Evolutionary conservation across 2,329 filamentous ascomycete genomes (phyloP).

Genomic region (Hypoxylon sp.): DNA sequence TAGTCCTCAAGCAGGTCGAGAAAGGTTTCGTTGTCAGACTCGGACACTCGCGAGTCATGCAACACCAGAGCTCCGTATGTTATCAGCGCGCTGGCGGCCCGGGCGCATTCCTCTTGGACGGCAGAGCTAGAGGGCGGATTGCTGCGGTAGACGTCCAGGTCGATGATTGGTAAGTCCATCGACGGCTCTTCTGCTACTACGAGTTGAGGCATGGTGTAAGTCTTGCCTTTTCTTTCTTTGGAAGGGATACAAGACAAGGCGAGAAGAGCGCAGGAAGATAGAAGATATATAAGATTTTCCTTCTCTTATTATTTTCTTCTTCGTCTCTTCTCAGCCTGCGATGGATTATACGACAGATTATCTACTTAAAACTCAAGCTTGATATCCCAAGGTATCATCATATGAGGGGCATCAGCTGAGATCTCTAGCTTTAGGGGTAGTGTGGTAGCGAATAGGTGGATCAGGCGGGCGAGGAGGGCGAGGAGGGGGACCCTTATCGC

Average conservation of each 20-base stretch:
- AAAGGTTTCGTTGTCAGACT: slow-evolving; percentile 63
- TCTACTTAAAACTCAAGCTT: not conserved
- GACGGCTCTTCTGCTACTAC: slow-evolving; percentile 31
- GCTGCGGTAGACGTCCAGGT: slow-evolving; percentile 65
- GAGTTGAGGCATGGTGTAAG: slow-evolving; percentile 14
- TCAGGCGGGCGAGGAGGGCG: slow-evolving; percentile 17
- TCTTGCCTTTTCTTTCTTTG: slow-evolving; percentile 8
- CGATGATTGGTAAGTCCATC: slow-evolving; percentile 67
- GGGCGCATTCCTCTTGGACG: slow-evolving; percentile 60
- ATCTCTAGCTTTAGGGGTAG: slow-evolving; percentile 10
- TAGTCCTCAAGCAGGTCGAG: slow-evolving; percentile 71
- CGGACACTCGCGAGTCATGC: slow-evolving; percentile 66
- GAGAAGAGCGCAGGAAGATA: too few relatives aligned
- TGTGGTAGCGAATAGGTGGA: slow-evolving; percentile 11
- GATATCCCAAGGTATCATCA: slow-evolving; percentile 3
- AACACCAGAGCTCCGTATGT: slow-evolving; percentile 67
- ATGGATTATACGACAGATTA: not conserved
- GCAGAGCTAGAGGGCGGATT: slow-evolving; percentile 52
- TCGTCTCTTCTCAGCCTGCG: too few relatives aligned
- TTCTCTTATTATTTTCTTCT: too few relatives aligned
- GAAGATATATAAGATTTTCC: not conserved
- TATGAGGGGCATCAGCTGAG: slow-evolving; percentile 18
- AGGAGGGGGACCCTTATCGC: not conserved
- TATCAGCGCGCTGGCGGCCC: slow-evolving; percentile 64
- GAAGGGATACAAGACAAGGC: not conserved